Evolutionary conservation across 2,329 filamentous ascomycete species (phyloP), one percentile per base, ranked within the genome.

Genomic region (Didymosphaeria variabile): DNA sequence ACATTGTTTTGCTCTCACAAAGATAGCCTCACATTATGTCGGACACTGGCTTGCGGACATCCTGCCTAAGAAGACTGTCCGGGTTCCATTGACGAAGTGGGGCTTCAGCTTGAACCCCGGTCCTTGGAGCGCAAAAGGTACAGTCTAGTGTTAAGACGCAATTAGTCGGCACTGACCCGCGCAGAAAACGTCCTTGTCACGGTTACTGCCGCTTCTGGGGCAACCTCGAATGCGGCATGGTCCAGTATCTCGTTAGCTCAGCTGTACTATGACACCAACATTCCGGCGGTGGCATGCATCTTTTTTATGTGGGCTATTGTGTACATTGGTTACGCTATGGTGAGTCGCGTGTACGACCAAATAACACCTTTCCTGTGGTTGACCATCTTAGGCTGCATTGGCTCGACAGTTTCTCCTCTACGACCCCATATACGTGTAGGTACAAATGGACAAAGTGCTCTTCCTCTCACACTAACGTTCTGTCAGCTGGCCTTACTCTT

Each of bases 221-320:
- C 74, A 15, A 75, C 67, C 8, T 71, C 69, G 36, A 75, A 75
- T 34, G 62, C 72, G 9, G 73, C 71, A 1, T 86, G 83, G 65
- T 77, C 81, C 6, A 83, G 85, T 1, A 84, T 88, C 44, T 82
- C 83, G 0, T 80, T 88, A 59, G 82, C 85, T 1, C 84, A 87
- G 69, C 76, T 88, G 3, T 88, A 85, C 75, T 88, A 87, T 69
- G 81, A 81, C 45, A 77, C 83, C 50, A 77, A 72, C 31, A 80
- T 89, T 52, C 79, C 87, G 52, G 80, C 85, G 0, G 84, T 81
- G 0, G 83, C 87, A 7, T 83, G 82, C 0, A 82, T 87, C 34
- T 85, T 87, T 70, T 88, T 88, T 75, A 88, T 88, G 86, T 82
- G 83, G 78, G 79, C 82, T 0, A 86, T 86, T 36, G 85, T 87